These are phyloP conservation scores for Suillus tomentosus DNA, from an alignment of 768 basidiomycete species.

Conservation along the genomic window DNA sequence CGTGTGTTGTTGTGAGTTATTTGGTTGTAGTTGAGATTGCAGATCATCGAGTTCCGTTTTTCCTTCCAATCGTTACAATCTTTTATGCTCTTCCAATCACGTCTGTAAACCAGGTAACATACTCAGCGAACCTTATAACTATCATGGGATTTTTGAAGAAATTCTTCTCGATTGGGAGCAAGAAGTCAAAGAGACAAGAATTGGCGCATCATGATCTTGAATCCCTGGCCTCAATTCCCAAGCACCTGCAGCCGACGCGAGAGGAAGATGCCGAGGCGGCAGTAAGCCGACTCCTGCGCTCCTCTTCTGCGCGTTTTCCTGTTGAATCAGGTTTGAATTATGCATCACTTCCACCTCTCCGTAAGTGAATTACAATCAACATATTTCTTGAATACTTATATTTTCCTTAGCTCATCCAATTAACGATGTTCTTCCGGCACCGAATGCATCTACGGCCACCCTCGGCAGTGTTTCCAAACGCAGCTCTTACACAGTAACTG, in stretches of 20 bases:
- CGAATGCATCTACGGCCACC: slow-evolving; percentile 53
- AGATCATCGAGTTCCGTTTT: not conserved
- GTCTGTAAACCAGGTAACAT: slow-evolving; percentile 26
- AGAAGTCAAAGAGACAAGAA: slow-evolving; percentile 53
- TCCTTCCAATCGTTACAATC: slow-evolving; percentile 17
- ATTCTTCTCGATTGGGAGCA: slow-evolving; percentile 67
- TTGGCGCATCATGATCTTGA: slow-evolving; percentile 28
- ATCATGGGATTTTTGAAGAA: slow-evolving; percentile 72
- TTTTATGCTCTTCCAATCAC: slow-evolving; percentile 27
- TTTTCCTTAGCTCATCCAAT: slow-evolving; percentile 63
- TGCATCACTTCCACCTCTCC: slow-evolving; percentile 62
- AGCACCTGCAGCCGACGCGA: slow-evolving; percentile 18
- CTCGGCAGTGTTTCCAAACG: slow-evolving; percentile 53
- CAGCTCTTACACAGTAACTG: slow-evolving; percentile 73
- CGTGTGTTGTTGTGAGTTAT: slow-evolving; percentile 36
- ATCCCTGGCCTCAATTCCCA: slow-evolving; percentile 29
- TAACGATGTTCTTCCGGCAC: slow-evolving; percentile 52
- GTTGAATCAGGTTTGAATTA: slow-evolving; percentile 60
- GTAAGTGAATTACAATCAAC: slow-evolving; percentile 45
- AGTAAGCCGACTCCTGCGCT: slow-evolving; percentile 59
- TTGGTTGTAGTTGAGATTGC: slow-evolving; percentile 43
- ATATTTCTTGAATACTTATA: slow-evolving; percentile 13
- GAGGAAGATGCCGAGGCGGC: slow-evolving; percentile 50
- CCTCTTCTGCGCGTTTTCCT: slow-evolving; percentile 68
- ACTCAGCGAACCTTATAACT: slow-evolving; percentile 24